Evolutionary conservation across 2,329 filamentous ascomycete genomes (phyloP).

Genomic region (Aspergillus aculeatinus): DNA sequence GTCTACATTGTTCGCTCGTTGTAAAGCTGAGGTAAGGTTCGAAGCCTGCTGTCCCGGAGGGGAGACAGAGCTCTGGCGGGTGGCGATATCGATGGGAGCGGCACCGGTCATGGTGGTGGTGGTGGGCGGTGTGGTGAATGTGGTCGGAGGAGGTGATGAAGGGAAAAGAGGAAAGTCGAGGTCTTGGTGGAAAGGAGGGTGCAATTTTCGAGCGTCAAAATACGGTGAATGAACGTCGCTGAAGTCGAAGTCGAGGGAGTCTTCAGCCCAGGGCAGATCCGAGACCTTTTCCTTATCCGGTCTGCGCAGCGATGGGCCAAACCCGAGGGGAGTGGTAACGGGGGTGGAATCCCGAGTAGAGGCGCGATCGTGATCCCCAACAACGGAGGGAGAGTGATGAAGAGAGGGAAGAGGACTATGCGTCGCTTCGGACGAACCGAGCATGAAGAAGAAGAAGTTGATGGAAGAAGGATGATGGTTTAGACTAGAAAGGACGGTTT

Average conservation of each 20-base stretch:
- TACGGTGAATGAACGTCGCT: constrained; percentile 34
- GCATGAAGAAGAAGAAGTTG: constrained; percentile 44
- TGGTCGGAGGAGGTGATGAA: constrained; percentile 30
- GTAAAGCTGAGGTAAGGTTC: constrained; percentile 62
- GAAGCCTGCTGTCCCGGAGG: constrained; percentile 61
- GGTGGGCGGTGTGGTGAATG: neutral
- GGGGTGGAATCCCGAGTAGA: constrained; percentile 52
- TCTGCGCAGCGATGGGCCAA: constrained; percentile 46
- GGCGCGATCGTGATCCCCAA: constrained; percentile 49
- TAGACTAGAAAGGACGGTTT: constrained; percentile 19
- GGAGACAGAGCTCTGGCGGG: constrained; percentile 58
- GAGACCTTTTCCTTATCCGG: constrained; percentile 44
- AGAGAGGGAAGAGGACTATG: constrained; percentile 46
- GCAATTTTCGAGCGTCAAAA: constrained; percentile 28
- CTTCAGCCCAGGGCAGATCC: constrained; percentile 48
- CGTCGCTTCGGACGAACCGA: constrained; percentile 50
- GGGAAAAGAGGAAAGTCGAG: constrained; percentile 42
- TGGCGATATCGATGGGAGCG: constrained; percentile 60
- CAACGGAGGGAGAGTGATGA: constrained; percentile 52
- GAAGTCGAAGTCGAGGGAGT: constrained; percentile 30
- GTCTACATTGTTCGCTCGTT: constrained; percentile 48
- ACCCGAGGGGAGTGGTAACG: constrained; percentile 50
- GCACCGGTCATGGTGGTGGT: constrained; percentile 52
- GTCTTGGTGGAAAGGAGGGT: constrained; percentile 35
- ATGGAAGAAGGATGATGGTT: neutral